Percentiles rank a stretch among this genome's conserved stretches.
phyloP scores from a whole-genome alignment of 768 basidiomycete species.

The Tylopilus sp. region DNA sequence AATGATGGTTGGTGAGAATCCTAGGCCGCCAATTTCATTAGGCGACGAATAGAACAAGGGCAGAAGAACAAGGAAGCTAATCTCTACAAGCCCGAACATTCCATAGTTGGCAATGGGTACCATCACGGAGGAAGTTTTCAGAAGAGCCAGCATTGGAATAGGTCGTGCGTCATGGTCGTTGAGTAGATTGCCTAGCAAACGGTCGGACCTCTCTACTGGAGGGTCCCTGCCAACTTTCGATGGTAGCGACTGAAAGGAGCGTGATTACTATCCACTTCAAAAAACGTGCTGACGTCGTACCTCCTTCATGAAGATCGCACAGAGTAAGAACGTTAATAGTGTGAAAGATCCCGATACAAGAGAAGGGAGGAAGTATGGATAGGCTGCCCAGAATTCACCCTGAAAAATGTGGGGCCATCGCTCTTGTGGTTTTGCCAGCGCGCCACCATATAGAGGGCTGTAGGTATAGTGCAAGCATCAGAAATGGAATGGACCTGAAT shows the following conservation, averaged over 20 bases:
- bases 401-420: conserved; percentile 49
- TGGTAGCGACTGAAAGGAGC: conserved; percentile 22
- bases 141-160: conserved; percentile 33
- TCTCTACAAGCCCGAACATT: conserved; percentile 41
- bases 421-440: conserved; percentile 52
- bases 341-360: conserved; percentile 17
- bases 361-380: conserved; percentile 39
- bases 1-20: conserved; percentile 40
- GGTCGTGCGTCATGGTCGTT: conserved; percentile 4
- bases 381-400: conserved; percentile 34
- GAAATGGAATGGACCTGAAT: neutral
- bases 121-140: conserved; percentile 32
- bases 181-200: too few relatives aligned
- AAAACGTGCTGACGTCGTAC: neutral
- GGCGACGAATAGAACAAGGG: conserved; percentile 49
- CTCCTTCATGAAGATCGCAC: conserved; percentile 19
- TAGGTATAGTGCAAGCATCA: neutral
- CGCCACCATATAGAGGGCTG: conserved; percentile 59
- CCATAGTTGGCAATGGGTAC: conserved; percentile 44
- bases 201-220: conserved; percentile 5
- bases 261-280: neutral
- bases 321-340: conserved; percentile 14
- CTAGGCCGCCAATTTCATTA: conserved; percentile 41
- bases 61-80: conserved; percentile 35
- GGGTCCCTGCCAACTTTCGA: conserved; percentile 6